Percentiles rank a stretch among this genome's conserved stretches.
phyloP scores from a whole-genome alignment of 176 grass and related monocot species.

The Stipa capillata region DNA sequence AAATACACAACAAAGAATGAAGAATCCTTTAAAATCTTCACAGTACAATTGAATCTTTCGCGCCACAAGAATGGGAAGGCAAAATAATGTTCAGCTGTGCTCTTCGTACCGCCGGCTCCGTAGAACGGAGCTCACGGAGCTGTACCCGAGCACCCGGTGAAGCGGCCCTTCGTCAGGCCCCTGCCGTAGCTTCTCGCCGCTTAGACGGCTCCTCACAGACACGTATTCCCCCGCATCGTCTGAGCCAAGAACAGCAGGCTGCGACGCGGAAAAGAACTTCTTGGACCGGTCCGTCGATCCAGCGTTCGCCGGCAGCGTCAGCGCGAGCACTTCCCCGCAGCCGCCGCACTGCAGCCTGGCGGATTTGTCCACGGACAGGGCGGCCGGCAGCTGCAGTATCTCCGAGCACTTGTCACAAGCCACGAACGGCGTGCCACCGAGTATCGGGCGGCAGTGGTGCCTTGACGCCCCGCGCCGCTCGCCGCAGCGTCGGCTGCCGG shows the following conservation, averaged over 20 bases:
- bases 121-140: conserved; percentile 34
- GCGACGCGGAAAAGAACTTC: conserved; percentile 42
- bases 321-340: conserved; percentile 42
- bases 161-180: conserved; percentile 15
- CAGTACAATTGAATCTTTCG: neutral
- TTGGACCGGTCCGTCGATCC: conserved; percentile 4
- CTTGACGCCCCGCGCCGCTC: conserved; percentile 8
- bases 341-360: conserved; percentile 58
- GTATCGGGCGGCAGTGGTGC: conserved; percentile 47
- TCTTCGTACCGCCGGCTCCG: conserved; percentile 50
- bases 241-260: neutral
- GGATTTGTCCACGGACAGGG: neutral
- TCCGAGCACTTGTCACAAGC: conserved; percentile 45
- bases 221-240: neutral
- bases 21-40: conserved; percentile 6
- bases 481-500: conserved; percentile 1
- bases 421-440: conserved; percentile 72
- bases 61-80: neutral
- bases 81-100: neutral
- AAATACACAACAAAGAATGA: neutral
- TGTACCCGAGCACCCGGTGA: conserved; percentile 43
- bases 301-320: conserved; percentile 39
- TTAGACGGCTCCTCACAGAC: neutral
- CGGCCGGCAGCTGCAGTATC: conserved; percentile 51
- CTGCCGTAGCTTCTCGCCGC: conserved; percentile 25